Base-by-base conservation (phyloP, 495 filamentous ascomycete species). In the Xylaria curta region DNA sequence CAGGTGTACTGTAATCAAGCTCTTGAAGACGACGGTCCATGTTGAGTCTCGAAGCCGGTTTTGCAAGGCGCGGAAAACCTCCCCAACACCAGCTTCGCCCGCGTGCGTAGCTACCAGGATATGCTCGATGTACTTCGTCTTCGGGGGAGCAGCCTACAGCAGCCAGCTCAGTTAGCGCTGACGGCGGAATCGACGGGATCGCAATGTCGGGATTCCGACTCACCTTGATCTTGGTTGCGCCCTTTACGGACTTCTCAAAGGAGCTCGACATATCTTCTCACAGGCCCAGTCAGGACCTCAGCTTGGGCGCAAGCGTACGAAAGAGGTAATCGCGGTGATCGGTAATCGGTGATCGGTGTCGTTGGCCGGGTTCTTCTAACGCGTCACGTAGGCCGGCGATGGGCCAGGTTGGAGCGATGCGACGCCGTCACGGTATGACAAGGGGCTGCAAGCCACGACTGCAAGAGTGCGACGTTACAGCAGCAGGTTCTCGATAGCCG, bases 111-210 rank as follows among this genome's bases (percentile, higher is more conserved):
- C 97, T 75, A 97, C 88, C 24, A 99, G 88, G 78, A 99, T 97
- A 78, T 97, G 94, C 80, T 99, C 97, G 83, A 99, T 95, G 85
- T 99, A 99, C 85, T 99, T 99, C 61, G 97, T 95, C 85, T 99
- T 99, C 28, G 96, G 96, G 71, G 96, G 92, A 65, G 97, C 96
- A 82, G 94, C 92, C 92, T 97, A 78, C 79, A 70, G 62, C 15
- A 63, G 68, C 54, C 38, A 51, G 65, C 17, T n/a, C 40, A 33
- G 74, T 79, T 54, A 79, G 76, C 47, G 68, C 24, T 12, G 28
- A 46, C 26, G 69, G 72, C 26, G 74, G 76, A 64, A 26, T 21
- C 19, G 38, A 53, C 15, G 68, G 40, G 44, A 49, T 24, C 28
- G 33, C 28, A 54, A 4, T n/a, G 13, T 36, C 46, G 10, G 17